Base-by-base conservation (phyloP, 768 basidiomycete genomes). In the Phlebiopsis flavidoalba region DNA sequence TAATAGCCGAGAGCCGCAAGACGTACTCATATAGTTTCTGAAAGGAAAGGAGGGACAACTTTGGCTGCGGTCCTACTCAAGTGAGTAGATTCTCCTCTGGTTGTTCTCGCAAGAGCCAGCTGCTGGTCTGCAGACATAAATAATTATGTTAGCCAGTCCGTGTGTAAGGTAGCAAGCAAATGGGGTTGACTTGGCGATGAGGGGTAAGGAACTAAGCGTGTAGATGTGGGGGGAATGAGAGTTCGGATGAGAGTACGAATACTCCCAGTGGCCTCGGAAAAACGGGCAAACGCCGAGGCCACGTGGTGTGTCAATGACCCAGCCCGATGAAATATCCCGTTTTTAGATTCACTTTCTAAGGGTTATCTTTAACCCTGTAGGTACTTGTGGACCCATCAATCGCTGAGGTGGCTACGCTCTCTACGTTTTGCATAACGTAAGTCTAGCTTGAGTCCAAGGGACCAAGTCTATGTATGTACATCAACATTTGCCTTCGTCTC, bases 11-110 rank as follows among this genome's bases (percentile, higher is more conserved):
- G 48, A 55, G 63, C 60, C 8, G 8, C 58, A 60, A 40, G 53
- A 83, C 88, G 64, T 59, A 95, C 94, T 89, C 89, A 74, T 88
- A 95, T 36, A 98, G 81, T 74, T 98, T 98, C 74, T 95, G 92
- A 14, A n/a, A 97, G 80, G 70, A 97, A 97, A 0, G 90, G 89
- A 3, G 95, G 93, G 0, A 89, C 83, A 37, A 80, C 71, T 60
- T 79, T 77, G 60, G 78, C 74, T 15, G 79, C 77, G n/a, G 76
- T 74, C 71, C 73, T 80, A 72, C 73, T 80, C 37, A 80, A 66
- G 60, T 76, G 75, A 19, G 76, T 71, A 21, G 77, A 72, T 43
- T 76, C 65, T 22, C 72, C 69, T 55, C 79, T 70, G 35, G 73
- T 70, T 31, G 77, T 70, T 54, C 86, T 77, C 0, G 83, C 71